Base-by-base conservation (phyloP, 768 basidiomycete species). In the Fomitopsis pulvina region DNA sequence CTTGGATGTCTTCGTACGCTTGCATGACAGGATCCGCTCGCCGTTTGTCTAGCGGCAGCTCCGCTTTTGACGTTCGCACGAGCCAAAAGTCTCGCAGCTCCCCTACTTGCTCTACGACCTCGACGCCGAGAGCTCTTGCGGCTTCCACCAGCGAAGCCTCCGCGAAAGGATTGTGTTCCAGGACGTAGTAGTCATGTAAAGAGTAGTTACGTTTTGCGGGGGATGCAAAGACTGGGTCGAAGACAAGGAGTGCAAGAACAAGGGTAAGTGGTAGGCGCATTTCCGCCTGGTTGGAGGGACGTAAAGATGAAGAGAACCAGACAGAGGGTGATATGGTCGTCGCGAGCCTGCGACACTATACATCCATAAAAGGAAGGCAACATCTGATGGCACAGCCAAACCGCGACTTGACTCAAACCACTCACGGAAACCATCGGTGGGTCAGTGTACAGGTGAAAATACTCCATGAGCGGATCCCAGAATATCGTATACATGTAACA, bases 81-180 rank as follows among this genome's bases (percentile, higher is more conserved):
- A 99, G 71, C 88, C 90, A 99, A 67, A 88, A 77, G 48, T 90
- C 73, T 25, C 67, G 62, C 4, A 99, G 77, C 62, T 93, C 85
- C 45, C 96, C 93, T 22, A 83, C 85, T 57, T 80, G 86, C 62
- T 94, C 91, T 50, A 98, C 85, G 42, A 96, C 70, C 67, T 97
- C 86, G 20, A 92, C 84, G 12, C 82, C 83, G 10, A 98, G 74
- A 0, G 71, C 65, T 6, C 63, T 41, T 5, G 82, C 76, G 50
- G 85, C 74, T 54, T 87, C 81, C 49, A 68, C 67, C 53, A 88
- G 75, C 56, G 81, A 75, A 56, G 77, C 73, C 53, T 71, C 69
- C 8, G 69, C 64, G 40, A 61, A 58, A 40, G 87, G 79, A 57
- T 75, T 66, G 59, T 87, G 80, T 57, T 84, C 81, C 25, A 91